Percentiles rank a stretch among this genome's conserved stretches.
Evolutionary conservation across 2,329 filamentous ascomycete species (phyloP).

Genomic region (Fusarium goolgardi): DNA sequence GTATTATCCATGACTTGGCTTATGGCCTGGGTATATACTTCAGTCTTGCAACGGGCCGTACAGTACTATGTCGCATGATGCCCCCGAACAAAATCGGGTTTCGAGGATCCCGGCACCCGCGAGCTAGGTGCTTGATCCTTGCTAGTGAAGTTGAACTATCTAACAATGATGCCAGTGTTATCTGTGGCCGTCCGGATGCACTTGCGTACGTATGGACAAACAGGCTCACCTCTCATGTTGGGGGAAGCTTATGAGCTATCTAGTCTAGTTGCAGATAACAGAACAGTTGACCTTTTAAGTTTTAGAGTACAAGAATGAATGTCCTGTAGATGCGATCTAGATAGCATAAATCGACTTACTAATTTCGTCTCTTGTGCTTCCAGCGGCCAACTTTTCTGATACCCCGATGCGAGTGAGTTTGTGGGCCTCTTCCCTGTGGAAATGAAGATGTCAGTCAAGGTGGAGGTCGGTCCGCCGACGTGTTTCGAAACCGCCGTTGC

Average conservation of each 20-base stretch:
- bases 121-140: slow-evolving; percentile 25
- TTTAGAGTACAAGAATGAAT: neutral
- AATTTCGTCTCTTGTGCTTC: neutral
- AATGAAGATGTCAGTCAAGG: slow-evolving; percentile 28
- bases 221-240: slow-evolving; percentile 25
- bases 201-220: slow-evolving; percentile 2
- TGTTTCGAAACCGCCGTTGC: slow-evolving; percentile 46
- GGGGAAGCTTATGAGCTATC: slow-evolving; percentile 18
- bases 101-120: slow-evolving; percentile 23
- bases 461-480: slow-evolving; percentile 38
- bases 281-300: neutral
- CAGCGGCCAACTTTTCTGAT: neutral
- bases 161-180: slow-evolving; percentile 12
- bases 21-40: slow-evolving; percentile 33
- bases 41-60: slow-evolving; percentile 7
- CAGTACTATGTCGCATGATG: neutral
- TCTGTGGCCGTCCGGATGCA: slow-evolving; percentile 5
- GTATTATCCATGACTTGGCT: slow-evolving; percentile 32
- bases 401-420: slow-evolving; percentile 22
- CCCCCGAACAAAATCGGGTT: slow-evolving; percentile 19
- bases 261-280: neutral
- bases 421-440: slow-evolving; percentile 29
- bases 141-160: slow-evolving; percentile 11
- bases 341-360: neutral
- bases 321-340: neutral